These are phyloP conservation scores for Arxiozyma telluris DNA, from an alignment of 1,139 yeast genomes.

Conservation along the genomic window DNA sequence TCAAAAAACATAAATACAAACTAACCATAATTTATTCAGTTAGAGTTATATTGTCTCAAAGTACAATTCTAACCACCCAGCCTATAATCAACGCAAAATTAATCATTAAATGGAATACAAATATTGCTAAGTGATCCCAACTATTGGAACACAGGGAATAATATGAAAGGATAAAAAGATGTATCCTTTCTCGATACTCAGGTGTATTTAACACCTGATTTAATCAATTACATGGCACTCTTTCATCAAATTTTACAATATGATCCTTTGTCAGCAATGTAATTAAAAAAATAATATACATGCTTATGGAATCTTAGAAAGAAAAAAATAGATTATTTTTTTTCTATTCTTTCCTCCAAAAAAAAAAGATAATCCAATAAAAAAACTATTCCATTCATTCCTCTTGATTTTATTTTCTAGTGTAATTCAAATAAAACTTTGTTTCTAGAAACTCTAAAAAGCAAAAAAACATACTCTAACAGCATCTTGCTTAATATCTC, in stretches of 20 bases:
- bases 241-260: too few species aligned
- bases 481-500: slow-evolving; percentile 67
- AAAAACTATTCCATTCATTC: too few species aligned
- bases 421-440: background rate
- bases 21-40: too few species aligned
- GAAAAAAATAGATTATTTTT: too few species aligned
- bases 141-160: background rate
- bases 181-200: background rate
- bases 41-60: background rate
- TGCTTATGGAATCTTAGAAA: background rate
- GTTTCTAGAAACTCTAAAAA: background rate
- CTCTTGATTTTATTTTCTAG: background rate
- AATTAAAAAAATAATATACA: background rate
- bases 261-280: background rate
- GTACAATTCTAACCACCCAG: slow-evolving; percentile 1
- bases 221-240: background rate
- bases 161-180: background rate
- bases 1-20: background rate
- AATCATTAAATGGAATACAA: background rate
- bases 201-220: background rate
- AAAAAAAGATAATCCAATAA: background rate
- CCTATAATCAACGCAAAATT: background rate
- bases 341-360: background rate
- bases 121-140: background rate
- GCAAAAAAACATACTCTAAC: slow-evolving; percentile 60